Conservation (phyloP, 805 yeast species). For the Pichia paraexigua region DNA sequence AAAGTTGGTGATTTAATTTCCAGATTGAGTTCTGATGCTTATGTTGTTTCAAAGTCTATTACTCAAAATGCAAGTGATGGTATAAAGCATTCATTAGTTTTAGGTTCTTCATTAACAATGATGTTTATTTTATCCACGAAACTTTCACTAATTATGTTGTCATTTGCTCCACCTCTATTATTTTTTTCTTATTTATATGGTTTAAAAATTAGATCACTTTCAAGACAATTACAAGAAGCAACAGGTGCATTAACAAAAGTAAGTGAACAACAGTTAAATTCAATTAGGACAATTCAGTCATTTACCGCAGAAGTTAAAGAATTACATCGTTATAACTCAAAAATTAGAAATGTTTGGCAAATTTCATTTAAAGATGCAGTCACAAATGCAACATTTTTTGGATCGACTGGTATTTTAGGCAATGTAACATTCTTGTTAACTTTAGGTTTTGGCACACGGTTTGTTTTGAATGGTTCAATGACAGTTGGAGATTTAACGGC, state of each 20-base stretch:
- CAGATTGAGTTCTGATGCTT: slow-evolving; percentile 80
- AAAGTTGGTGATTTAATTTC: slow-evolving; percentile 91
- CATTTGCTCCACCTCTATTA: slow-evolving; percentile 79
- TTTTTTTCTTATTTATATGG: slow-evolving; percentile 81
- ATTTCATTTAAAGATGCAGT: slow-evolving; percentile 77
- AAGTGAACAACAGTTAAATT: slow-evolving; percentile 84
- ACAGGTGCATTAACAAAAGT: slow-evolving; percentile 84
- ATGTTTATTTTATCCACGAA: slow-evolving; percentile 81
- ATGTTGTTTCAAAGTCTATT: slow-evolving; percentile 77
- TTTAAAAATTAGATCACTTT: slow-evolving; percentile 62
- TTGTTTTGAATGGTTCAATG: slow-evolving; percentile 65
- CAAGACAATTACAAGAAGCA: slow-evolving; percentile 73
- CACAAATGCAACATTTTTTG: slow-evolving; percentile 71
- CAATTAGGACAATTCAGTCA: slow-evolving; percentile 81
- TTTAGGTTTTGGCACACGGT: slow-evolving; percentile 69
- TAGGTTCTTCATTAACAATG: slow-evolving; percentile 80
- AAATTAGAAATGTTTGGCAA: slow-evolving; percentile 56
- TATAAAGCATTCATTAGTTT: slow-evolving; percentile 70
- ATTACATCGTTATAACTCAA: slow-evolving; percentile 63
- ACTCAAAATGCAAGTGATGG: slow-evolving; percentile 92
- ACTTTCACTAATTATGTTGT: slow-evolving; percentile 66
- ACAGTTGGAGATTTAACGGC: slow-evolving; percentile 87
- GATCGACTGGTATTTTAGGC: slow-evolving; percentile 78
- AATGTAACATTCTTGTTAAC: slow-evolving; percentile 71
- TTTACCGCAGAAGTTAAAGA: slow-evolving; percentile 82